Conservation (phyloP, 331 rosid species). For the Rosa hybrid region DNA sequence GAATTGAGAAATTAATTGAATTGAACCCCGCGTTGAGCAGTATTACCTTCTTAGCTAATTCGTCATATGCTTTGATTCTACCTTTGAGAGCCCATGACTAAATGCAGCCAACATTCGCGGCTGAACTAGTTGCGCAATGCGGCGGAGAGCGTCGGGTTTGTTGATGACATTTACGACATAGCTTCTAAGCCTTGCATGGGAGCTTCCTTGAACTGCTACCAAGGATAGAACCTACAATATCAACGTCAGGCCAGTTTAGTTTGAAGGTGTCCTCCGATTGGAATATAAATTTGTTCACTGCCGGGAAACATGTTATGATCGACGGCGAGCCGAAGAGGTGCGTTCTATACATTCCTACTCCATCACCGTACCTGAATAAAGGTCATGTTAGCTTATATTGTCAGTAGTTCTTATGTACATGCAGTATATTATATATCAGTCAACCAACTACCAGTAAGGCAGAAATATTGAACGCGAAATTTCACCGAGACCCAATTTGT, state of each 20-base stretch:
- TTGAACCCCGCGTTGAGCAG: too few relatives aligned
- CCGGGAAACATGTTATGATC: slow-evolving; percentile 37
- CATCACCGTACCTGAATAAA: slow-evolving; percentile 41
- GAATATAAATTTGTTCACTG: slow-evolving; percentile 28
- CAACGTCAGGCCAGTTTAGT: slow-evolving; percentile 22
- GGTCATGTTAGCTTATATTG: too few relatives aligned
- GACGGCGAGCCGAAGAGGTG: slow-evolving; percentile 44
- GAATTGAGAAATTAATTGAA: too few relatives aligned
- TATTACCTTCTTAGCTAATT: slow-evolving; percentile 5
- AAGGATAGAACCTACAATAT: slow-evolving; percentile 33
- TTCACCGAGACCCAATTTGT: too few relatives aligned
- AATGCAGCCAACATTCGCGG: slow-evolving; percentile 19
- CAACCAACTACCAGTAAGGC: too few relatives aligned
- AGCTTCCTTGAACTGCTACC: slow-evolving; percentile 23
- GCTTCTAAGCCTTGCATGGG: slow-evolving; percentile 27
- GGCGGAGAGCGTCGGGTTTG: slow-evolving; percentile 23
- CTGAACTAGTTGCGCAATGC: slow-evolving; percentile 25
- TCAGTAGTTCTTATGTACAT: too few relatives aligned
- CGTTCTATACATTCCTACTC: slow-evolving; percentile 38
- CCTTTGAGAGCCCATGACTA: slow-evolving; percentile 29
- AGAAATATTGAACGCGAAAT: too few relatives aligned
- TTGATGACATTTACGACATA: slow-evolving; percentile 16
- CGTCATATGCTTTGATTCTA: slow-evolving; percentile 15
- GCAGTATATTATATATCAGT: too few relatives aligned
- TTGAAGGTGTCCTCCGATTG: slow-evolving; percentile 7